These are phyloP conservation scores for Curvularia sp. DNA, from an alignment of 2,329 filamentous ascomycete species.

Conservation along the genomic window DNA sequence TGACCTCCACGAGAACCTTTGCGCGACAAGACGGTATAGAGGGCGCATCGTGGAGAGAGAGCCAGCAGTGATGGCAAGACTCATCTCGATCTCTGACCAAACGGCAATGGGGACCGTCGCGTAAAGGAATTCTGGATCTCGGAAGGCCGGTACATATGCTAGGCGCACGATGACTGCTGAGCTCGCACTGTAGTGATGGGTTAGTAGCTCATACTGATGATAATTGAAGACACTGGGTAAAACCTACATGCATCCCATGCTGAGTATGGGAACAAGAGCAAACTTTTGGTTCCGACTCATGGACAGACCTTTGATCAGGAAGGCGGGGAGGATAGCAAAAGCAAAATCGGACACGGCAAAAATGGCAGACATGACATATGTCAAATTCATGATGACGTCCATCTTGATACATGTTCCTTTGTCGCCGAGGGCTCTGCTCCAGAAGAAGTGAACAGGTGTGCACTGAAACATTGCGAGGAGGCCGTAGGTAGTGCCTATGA, in stretches of 20 bases:
- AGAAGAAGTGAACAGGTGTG: conserved; percentile 55
- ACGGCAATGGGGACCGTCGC: conserved; percentile 25
- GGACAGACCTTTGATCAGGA: conserved; percentile 61
- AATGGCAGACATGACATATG: conserved; percentile 43
- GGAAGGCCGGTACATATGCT: conserved; percentile 23
- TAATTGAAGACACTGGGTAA: too few relatives aligned
- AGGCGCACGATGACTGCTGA: conserved; percentile 23
- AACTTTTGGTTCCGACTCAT: conserved; percentile 51
- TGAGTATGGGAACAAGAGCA: conserved; percentile 14
- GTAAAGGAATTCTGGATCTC: conserved; percentile 21
- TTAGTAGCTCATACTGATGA: not conserved
- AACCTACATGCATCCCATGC: conserved; percentile 20
- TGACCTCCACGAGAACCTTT: not conserved
- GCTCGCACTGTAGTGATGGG: conserved; percentile 8
- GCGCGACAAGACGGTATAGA: conserved; percentile 13
- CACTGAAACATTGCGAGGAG: conserved; percentile 58
- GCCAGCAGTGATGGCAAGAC: conserved; percentile 28
- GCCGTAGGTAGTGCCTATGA: conserved; percentile 45
- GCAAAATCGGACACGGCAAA: conserved; percentile 20
- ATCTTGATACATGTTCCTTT: conserved; percentile 51
- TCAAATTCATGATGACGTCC: conserved; percentile 58
- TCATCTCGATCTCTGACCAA: conserved; percentile 26
- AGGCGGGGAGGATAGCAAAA: conserved; percentile 40
- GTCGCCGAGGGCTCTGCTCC: conserved; percentile 46
- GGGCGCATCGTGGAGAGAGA: conserved; percentile 26